Conservation (phyloP, 306 rosid genomes). For the Gastrolobium bilobum region DNA sequence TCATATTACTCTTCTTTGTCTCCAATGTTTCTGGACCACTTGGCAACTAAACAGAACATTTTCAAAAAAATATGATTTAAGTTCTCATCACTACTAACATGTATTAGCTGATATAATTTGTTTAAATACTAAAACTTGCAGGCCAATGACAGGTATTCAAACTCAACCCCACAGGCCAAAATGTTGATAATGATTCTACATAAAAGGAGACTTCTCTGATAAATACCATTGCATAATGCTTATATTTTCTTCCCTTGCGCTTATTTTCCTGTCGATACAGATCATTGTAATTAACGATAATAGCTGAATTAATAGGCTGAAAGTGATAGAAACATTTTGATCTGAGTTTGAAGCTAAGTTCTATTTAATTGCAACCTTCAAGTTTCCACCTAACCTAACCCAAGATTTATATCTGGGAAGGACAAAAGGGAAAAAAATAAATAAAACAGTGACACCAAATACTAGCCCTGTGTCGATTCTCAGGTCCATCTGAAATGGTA, state of each 20-base stretch:
- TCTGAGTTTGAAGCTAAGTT: conserved; percentile 30
- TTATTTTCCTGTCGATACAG: conserved; percentile 39
- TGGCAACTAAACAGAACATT: conserved; percentile 42
- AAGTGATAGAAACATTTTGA: conserved; percentile 51
- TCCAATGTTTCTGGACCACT: conserved; percentile 64
- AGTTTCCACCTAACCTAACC: conserved; percentile 50
- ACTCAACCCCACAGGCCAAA: conserved; percentile 35
- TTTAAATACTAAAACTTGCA: conserved; percentile 14
- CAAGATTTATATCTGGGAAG: conserved; percentile 34
- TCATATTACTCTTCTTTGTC: conserved; percentile 56
- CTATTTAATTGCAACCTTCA: conserved; percentile 48
- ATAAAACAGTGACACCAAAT: conserved; percentile 28
- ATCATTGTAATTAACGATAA: conserved; percentile 36
- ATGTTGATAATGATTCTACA: conserved; percentile 40
- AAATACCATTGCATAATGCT: not conserved
- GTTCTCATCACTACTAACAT: conserved; percentile 25
- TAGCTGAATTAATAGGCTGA: conserved; percentile 46
- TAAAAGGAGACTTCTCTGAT: conserved; percentile 22
- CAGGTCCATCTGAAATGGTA: conserved; percentile 37
- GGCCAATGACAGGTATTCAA: conserved; percentile 14
- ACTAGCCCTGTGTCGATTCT: conserved; percentile 35
- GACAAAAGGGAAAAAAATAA: conserved; percentile 3
- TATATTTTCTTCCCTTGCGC: conserved; percentile 38
- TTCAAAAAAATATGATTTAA: conserved; percentile 43
- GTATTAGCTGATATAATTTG: not conserved